Percentiles rank a stretch among this genome's conserved stretches.
phyloP scores from a whole-genome alignment of 495 filamentous ascomycete genomes.

The Podospora pseudopauciseta region DNA sequence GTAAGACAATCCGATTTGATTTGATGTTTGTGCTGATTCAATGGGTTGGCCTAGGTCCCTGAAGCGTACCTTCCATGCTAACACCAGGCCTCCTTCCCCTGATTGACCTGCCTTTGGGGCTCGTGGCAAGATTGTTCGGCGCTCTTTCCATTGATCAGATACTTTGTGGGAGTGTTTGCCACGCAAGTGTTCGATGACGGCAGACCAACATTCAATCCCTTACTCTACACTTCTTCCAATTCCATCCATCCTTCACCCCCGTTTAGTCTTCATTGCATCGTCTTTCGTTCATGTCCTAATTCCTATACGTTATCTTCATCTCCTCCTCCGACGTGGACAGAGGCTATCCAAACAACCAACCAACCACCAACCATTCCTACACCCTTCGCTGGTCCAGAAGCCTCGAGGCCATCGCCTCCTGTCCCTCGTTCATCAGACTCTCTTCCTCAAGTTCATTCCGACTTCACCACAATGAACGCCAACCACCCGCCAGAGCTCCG shows the following conservation, averaged over 20 bases:
- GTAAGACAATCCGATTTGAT: neutral
- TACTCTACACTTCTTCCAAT: neutral
- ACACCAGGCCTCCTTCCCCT: neutral
- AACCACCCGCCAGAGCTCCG: slow-evolving; percentile 9
- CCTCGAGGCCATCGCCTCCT: neutral
- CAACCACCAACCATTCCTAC: neutral
- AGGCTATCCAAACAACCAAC: neutral
- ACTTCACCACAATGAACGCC: slow-evolving; percentile 13
- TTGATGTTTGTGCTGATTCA: neutral
- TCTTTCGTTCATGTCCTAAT: slow-evolving; percentile 9
- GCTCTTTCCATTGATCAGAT: neutral
- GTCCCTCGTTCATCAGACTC: neutral
- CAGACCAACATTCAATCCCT: neutral
- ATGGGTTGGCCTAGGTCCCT: neutral
- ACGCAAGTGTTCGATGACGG: neutral
- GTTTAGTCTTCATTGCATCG: neutral
- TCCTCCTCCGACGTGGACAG: neutral
- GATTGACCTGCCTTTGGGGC: neutral
- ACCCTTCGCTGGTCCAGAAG: neutral
- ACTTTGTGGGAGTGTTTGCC: neutral
- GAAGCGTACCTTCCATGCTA: neutral
- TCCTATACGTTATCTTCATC: neutral
- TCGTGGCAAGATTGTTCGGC: neutral
- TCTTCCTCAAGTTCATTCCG: neutral
- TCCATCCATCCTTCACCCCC: slow-evolving; percentile 1